These are phyloP conservation scores for Paraurostyla sp. DNA, from an alignment of 73 alveolate species.

Conservation along the genomic window DNA sequence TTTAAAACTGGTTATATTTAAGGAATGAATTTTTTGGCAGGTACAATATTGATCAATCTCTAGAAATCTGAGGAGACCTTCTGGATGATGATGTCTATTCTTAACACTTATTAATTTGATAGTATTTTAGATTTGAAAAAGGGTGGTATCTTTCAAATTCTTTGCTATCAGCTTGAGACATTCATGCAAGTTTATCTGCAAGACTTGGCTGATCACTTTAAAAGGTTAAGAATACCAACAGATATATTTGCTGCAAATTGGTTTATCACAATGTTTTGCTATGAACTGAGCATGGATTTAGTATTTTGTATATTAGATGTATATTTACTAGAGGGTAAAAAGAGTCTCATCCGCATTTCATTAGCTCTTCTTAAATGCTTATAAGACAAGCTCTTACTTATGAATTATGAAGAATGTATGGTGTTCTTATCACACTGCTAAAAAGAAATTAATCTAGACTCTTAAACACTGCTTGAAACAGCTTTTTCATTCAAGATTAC, in stretches of 20 bases:
- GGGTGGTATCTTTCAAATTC: constrained; percentile 44
- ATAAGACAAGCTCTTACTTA: constrained; percentile 1
- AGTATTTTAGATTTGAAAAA: constrained; percentile 40
- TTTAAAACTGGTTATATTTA: constrained; percentile 60
- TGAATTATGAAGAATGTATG: constrained; percentile 67
- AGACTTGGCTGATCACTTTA: constrained; percentile 21
- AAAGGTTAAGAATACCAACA: constrained; percentile 33
- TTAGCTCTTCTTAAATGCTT: constrained; percentile 49
- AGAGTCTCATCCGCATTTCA: constrained; percentile 54
- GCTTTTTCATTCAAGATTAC: constrained; percentile 45
- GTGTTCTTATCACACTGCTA: not conserved
- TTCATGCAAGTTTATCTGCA: constrained; percentile 49
- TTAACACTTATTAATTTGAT: constrained; percentile 39
- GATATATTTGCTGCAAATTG: constrained; percentile 66
- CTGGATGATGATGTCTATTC: constrained; percentile 66
- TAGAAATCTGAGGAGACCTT: constrained; percentile 68
- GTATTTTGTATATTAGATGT: constrained; percentile 47
- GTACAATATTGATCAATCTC: constrained; percentile 59
- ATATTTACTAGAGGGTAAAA: constrained; percentile 60
- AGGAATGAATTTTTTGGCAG: constrained; percentile 79
- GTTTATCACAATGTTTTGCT: constrained; percentile 67
- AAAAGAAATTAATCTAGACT: constrained; percentile 46
- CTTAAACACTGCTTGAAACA: constrained; percentile 33
- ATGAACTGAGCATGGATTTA: constrained; percentile 65
- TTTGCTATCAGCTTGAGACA: constrained; percentile 47